Evolutionary conservation across 331 rosid genomes (phyloP), one percentile per base, ranked within the genome.

Genomic region (Phaseolus coccineus): DNA sequence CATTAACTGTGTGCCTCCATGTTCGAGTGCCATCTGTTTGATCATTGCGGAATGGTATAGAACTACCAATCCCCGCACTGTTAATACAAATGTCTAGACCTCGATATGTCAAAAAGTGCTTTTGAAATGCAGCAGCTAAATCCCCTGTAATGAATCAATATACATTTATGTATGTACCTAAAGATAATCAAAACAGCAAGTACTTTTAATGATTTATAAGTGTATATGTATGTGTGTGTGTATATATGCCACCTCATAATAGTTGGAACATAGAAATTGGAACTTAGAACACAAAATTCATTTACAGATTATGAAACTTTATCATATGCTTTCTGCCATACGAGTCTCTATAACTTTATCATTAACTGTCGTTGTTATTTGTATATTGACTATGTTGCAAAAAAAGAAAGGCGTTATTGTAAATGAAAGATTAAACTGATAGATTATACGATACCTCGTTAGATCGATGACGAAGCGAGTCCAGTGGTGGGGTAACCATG

Each of bases 41-140:
- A 85, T 95, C 98, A 85, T 78, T 66, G 6, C 35, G 15, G 47
- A 93, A 93, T 31, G 89, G 88, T 80, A 83, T 31, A 50, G 77
- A 64, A 81, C 12, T 68, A 75, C 1, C 6, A 33, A 90, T 84
- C 78, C 99, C 99, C 5, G 99, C 99, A 58, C 85, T 64, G 81
- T 77, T 90, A 33, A 95, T 88, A 90, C 99, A 95, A 63, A 95
- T 88, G 84, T 95, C 99, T 70, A 95, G 86, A 59, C 99, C 97
- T 78, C 93, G 93, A 84, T 85, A 95, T 22, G 91, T 95, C 10
- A 39, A 80, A 13, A 84, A 64, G 71, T 95, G 99, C 85, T 87
- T 88, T 78, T 87, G 91, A 85, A 95, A 95, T 27, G 93, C 99
- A 82, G 87, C 84, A 80, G 84, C 84, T 68, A 91, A 59, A 67